phyloP scores from a whole-genome alignment of 495 filamentous ascomycete species.

The Daldinia decipiens region DNA sequence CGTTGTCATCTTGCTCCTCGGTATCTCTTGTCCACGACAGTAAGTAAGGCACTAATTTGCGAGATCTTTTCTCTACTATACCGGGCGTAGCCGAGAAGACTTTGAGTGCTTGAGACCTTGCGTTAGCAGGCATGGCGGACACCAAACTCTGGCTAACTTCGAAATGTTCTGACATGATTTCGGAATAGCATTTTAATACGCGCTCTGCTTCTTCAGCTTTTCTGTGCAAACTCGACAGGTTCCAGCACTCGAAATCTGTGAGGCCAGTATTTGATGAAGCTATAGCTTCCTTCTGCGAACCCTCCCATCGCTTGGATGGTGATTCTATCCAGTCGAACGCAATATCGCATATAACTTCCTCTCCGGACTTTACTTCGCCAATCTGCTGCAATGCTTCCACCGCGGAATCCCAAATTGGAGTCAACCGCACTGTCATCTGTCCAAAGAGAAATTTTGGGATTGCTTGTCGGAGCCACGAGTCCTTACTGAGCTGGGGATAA shows the following conservation, averaged over 20 bases:
- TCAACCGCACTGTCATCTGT: conserved; percentile 82
- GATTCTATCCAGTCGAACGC: conserved; percentile 83
- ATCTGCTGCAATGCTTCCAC: conserved; percentile 78
- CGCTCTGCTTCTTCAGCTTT: conserved; percentile 53
- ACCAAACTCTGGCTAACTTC: conserved; percentile 59
- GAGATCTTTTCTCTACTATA: conserved; percentile 85
- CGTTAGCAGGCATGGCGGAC: conserved; percentile 53
- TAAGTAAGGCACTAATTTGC: conserved; percentile 84
- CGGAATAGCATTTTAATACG: conserved; percentile 52
- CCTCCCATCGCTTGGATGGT: conserved; percentile 60
- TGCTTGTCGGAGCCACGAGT: conserved; percentile 73
- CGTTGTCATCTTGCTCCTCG: conserved; percentile 55
- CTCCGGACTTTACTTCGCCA: conserved; percentile 72
- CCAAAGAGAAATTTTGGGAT: conserved; percentile 89
- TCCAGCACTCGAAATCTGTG: conserved; percentile 84
- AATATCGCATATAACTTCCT: conserved; percentile 75
- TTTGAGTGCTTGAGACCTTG: conserved; percentile 79
- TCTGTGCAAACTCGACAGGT: conserved; percentile 68
- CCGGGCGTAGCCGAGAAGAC: conserved; percentile 77
- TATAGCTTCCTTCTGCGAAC: conserved; percentile 34
- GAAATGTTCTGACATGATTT: conserved; percentile 62
- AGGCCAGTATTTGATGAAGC: conserved; percentile 39
- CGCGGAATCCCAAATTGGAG: conserved; percentile 87
- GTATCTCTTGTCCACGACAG: conserved; percentile 74
- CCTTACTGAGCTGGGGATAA: conserved; percentile 64